These are phyloP conservation scores for Noccaea caerulescens DNA, from an alignment of 345 rosid genomes.

Conservation along the genomic window DNA sequence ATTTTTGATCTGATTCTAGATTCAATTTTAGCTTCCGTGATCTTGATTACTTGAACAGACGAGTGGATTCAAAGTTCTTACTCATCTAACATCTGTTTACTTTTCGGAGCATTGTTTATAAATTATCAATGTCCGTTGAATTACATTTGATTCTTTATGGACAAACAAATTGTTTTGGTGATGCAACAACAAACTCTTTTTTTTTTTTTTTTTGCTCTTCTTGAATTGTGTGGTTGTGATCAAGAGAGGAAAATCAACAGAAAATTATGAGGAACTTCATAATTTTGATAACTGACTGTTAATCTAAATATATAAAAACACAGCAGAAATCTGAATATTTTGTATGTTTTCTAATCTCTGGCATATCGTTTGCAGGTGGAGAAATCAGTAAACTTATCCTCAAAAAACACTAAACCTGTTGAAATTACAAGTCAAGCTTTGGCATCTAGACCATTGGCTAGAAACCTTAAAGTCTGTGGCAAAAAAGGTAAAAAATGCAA, in stretches of 20 bases:
- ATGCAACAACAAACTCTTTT: background rate
- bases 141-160: background rate
- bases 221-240: background rate
- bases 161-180: background rate
- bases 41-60: constrained; percentile 2
- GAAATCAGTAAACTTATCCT: constrained; percentile 25
- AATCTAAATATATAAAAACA: no score
- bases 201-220: background rate
- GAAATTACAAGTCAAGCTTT: constrained; percentile 17
- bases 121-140: background rate
- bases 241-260: background rate
- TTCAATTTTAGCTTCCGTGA: background rate
- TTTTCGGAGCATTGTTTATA: background rate
- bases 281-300: no score
- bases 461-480: constrained; percentile 7
- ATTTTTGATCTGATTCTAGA: background rate
- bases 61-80: background rate
- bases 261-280: no score
- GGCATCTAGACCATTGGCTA: background rate
- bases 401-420: background rate
- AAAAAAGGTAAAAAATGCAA: constrained; percentile 32
- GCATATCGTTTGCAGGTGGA: constrained; percentile 34
- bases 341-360: constrained; percentile 5
- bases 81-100: background rate
- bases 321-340: background rate